These are phyloP conservation scores for Millerozyma acaciae DNA, from an alignment of 805 yeast genomes.

Conservation along the genomic window DNA sequence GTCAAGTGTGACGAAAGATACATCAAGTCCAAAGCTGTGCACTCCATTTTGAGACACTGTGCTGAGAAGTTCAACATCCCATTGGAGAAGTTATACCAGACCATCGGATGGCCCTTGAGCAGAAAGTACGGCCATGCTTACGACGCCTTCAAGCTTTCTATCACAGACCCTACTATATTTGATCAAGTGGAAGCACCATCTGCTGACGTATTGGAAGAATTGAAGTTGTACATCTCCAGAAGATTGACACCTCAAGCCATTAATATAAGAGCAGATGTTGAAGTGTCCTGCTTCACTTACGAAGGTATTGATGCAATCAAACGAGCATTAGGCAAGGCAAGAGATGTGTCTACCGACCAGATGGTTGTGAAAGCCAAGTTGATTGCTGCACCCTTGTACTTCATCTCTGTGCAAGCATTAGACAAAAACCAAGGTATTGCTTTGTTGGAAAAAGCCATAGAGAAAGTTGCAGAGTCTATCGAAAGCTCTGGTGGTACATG, in stretches of 20 bases:
- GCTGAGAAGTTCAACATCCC: conserved; percentile 93
- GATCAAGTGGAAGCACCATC: conserved; percentile 73
- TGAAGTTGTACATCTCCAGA: conserved; percentile 81
- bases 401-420: conserved; percentile 85
- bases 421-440: conserved; percentile 89
- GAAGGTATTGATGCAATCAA: conserved; percentile 98
- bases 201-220: conserved; percentile 72
- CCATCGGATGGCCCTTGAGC: conserved; percentile 96
- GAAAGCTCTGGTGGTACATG: conserved; percentile 77
- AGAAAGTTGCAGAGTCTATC: conserved; percentile 66
- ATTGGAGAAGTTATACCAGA: conserved; percentile 78
- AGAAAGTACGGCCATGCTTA: conserved; percentile 94
- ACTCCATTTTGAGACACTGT: conserved; percentile 96
- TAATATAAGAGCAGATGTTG: conserved; percentile 97
- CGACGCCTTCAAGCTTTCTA: conserved; percentile 94
- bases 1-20: conserved; percentile 96
- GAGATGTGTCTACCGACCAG: conserved; percentile 73
- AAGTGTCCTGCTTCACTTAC: conserved; percentile 93
- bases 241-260: conserved; percentile 97
- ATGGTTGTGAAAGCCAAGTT: conserved; percentile 89
- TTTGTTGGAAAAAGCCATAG: conserved; percentile 73
- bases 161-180: conserved; percentile 86
- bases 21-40: conserved; percentile 95
- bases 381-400: conserved; percentile 97
- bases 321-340: conserved; percentile 82